Percentiles rank a stretch among this genome's conserved stretches.
Evolutionary conservation across 2,329 filamentous ascomycete species (phyloP).

Genomic region (Colletotrichum sp.): DNA sequence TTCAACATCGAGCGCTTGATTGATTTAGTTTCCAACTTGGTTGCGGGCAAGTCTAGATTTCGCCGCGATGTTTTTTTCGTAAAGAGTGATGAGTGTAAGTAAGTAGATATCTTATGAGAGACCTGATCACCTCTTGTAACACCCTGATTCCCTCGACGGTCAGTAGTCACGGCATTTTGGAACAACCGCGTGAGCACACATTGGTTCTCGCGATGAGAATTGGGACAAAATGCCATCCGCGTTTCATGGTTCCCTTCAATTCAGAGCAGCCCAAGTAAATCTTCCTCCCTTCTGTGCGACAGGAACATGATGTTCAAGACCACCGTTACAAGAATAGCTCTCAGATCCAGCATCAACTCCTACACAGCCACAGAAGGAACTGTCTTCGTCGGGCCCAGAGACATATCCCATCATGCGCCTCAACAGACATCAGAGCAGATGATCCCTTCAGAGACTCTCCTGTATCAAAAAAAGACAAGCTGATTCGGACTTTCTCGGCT

Average conservation of each 20-base stretch:
- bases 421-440: background rate
- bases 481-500: background rate
- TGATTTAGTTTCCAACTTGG: background rate
- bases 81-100: background rate
- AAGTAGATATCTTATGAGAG: background rate
- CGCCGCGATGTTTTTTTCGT: background rate
- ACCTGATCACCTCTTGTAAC: accelerated
- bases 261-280: background rate
- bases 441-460: background rate
- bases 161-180: accelerated
- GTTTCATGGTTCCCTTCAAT: background rate
- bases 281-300: background rate
- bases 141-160: background rate
- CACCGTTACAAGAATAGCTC: background rate
- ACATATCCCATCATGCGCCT: background rate
- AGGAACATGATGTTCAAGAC: background rate
- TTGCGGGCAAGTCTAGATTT: background rate
- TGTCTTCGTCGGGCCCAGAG: background rate
- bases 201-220: background rate
- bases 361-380: background rate
- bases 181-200: background rate
- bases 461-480: background rate
- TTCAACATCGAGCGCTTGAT: background rate
- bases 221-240: background rate
- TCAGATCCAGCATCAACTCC: background rate